A percentile compares a stretch with the other conserved stretches of the same genome.
Conservation (phyloP, 2,329 filamentous ascomycete species). For the Xylaria sp. region DNA sequence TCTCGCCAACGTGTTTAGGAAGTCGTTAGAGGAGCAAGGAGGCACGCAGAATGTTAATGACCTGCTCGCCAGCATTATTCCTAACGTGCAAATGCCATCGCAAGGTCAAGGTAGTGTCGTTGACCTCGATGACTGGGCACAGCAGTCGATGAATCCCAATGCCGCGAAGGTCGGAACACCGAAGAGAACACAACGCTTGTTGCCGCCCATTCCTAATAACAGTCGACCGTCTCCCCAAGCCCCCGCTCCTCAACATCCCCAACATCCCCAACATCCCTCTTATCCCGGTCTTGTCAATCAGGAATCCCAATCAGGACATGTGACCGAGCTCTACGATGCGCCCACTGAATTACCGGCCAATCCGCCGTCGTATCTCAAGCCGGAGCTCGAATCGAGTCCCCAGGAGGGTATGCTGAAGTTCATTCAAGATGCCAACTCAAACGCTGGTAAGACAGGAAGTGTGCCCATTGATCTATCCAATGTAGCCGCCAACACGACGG, state of each 20-base stretch:
- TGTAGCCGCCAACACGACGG: conserved; percentile 51
- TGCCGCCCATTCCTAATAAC: conserved; percentile 47
- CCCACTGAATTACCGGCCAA: conserved; percentile 39
- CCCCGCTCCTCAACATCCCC: conserved; percentile 29
- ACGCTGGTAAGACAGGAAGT: conserved; percentile 36
- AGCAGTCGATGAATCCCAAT: conserved; percentile 39
- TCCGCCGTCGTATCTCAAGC: conserved; percentile 47
- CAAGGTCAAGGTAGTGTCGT: conserved; percentile 53
- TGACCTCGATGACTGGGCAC: conserved; percentile 55
- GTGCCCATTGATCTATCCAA: conserved; percentile 47
- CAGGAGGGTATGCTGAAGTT: conserved; percentile 61
- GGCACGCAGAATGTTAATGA: conserved; percentile 73
- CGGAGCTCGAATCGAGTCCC: conserved; percentile 53
- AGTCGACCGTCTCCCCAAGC: conserved; percentile 30
- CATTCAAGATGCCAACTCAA: conserved; percentile 60
- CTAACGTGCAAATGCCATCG: conserved; percentile 45
- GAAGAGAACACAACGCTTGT: conserved; percentile 49
- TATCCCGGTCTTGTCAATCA: conserved; percentile 27
- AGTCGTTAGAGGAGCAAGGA: conserved; percentile 81
- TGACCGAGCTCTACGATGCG: conserved; percentile 57
- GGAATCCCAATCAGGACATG: conserved; percentile 47
- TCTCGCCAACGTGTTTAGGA: conserved; percentile 91
- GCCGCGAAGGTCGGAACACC: conserved; percentile 37
- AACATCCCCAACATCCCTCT: conserved; percentile 30
- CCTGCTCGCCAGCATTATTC: conserved; percentile 72